phyloP scores from a whole-genome alignment of 441 rosid genomes.

The Erodium trifolium region DNA sequence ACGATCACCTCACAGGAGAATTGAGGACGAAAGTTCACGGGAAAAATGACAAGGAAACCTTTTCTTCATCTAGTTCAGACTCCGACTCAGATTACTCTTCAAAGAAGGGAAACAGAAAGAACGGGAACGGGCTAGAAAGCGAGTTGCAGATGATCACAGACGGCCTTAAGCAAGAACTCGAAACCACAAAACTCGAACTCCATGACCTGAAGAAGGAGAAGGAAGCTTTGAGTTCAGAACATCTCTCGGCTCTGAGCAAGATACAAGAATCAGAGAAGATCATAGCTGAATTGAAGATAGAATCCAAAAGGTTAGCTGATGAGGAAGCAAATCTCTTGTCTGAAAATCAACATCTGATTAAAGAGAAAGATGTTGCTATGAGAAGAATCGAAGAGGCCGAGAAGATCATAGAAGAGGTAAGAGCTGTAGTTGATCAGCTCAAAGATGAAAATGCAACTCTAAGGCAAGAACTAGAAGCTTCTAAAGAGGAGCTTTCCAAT shows the following conservation, averaged over 20 bases:
- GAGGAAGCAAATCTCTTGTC: constrained; percentile 36
- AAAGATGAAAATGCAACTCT: constrained; percentile 36
- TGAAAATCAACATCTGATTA: constrained; percentile 36
- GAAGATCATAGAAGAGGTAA: no score
- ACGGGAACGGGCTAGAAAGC: constrained; percentile 61
- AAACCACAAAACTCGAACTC: constrained; percentile 44
- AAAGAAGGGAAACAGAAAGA: constrained; percentile 40
- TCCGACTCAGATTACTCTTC: constrained; percentile 64
- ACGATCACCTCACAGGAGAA: constrained; percentile 73
- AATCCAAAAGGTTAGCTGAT: constrained; percentile 35
- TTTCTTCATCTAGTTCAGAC: constrained; percentile 82
- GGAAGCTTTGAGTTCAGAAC: constrained; percentile 38
- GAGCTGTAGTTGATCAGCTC: constrained; percentile 36
- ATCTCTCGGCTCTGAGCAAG: constrained; percentile 46
- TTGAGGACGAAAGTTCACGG: constrained; percentile 49
- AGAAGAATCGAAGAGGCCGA: no score
- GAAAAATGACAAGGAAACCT: constrained; percentile 31
- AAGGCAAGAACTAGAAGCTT: no score
- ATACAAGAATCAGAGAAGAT: constrained; percentile 44
- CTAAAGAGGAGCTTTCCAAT: no score
- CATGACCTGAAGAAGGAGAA: constrained; percentile 49
- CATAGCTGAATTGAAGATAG: constrained; percentile 41
- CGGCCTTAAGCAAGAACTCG: constrained; percentile 53
- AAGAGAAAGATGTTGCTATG: no score
- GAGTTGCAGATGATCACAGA: constrained; percentile 39